phyloP scores from a whole-genome alignment of 2,329 filamentous ascomycete species.

The Phialophora expanda region DNA sequence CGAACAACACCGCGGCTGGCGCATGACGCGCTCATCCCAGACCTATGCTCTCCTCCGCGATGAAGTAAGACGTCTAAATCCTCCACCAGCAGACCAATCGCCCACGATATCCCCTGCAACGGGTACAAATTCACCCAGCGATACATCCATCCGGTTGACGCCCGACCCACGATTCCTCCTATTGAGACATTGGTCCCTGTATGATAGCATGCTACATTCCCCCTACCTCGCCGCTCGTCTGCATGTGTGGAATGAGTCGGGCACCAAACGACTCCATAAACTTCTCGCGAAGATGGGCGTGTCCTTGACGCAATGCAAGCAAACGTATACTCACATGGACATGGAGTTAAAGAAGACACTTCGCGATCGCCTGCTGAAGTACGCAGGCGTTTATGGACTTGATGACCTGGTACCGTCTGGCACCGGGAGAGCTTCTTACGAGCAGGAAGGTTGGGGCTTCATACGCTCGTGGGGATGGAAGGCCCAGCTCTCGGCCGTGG shows the following conservation, averaged over 20 bases:
- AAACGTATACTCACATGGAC: slow-evolving; percentile 98
- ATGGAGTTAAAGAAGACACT: slow-evolving; percentile 92
- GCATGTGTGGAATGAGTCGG: slow-evolving; percentile 91
- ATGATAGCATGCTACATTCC: slow-evolving; percentile 98
- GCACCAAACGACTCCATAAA: slow-evolving; percentile 87
- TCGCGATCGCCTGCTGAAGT: slow-evolving; percentile 83
- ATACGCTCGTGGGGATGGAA: slow-evolving; percentile 98
- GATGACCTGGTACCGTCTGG: slow-evolving; percentile 89
- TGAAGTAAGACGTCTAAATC: slow-evolving; percentile 91
- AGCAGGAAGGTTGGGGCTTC: slow-evolving; percentile 94
- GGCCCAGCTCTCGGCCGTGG: slow-evolving; percentile 87
- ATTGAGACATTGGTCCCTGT: slow-evolving; percentile 94
- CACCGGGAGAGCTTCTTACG: slow-evolving; percentile 69
- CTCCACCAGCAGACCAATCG: slow-evolving; percentile 62
- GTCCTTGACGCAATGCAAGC: slow-evolving; percentile 88
- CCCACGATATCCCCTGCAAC: slow-evolving; percentile 29
- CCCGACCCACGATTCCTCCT: slow-evolving; percentile 93
- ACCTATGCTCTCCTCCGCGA: slow-evolving; percentile 87
- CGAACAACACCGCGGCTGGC: slow-evolving; percentile 45
- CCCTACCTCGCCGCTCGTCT: slow-evolving; percentile 90
- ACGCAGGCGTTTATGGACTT: slow-evolving; percentile 89
- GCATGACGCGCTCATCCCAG: slow-evolving; percentile 68
- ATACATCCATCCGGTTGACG: slow-evolving; percentile 88
- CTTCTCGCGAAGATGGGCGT: slow-evolving; percentile 98
- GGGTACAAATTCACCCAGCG: slow-evolving; percentile 78